Evolutionary conservation across 164 flowering plant genomes (phyloP), one percentile per base, ranked within the genome.

Genomic region (Brasenia schreberi): DNA sequence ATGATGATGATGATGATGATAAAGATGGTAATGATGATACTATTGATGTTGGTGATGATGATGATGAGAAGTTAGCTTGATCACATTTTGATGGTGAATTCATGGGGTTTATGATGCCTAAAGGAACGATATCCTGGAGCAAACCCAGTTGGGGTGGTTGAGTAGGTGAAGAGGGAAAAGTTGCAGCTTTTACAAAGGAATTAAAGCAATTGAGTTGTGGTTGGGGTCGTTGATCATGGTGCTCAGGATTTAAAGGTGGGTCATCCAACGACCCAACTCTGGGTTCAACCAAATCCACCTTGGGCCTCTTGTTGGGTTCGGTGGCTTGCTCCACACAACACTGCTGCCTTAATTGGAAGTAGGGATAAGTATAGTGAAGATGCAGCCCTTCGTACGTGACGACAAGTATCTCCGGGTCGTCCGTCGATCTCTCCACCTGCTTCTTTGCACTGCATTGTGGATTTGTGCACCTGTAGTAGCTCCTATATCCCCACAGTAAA

Each of bases 311-410:
- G 16, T 9, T 49, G 56, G 56, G 39, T 33, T 33, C 39, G 39
- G 39, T 33, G 39, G 39, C 12, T 14, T 49, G 56, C 56, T 14
- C 56, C 56, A 49, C 10, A 14, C 12, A 49, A 9, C 4, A 33
- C 39, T 9, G 56, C 56, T 49, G 56, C 56, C 58, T 63, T 45
- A 56, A 43, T 10, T 72, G 67, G 73, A 86, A 81, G 69, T 71
- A 83, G 19, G 94, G 89, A 75, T 81, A 86, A 39, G 82, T 75
- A 59, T 83, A 93, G 70, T 93, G 98, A 61, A 93, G 87, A 74
- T 93, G 98, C 60, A 90, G 89, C 3, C 98, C 98, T 77, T 93
- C 98, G 49, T 93, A 93, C 61, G 98, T 90, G 78, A 93, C 75
- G 67, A 90, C 73, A 49, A 93, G 75, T 2, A 85, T 83, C 44